phyloP scores from a whole-genome alignment of 2,329 filamentous ascomycete species.

The Diaporthe sp. region DNA sequence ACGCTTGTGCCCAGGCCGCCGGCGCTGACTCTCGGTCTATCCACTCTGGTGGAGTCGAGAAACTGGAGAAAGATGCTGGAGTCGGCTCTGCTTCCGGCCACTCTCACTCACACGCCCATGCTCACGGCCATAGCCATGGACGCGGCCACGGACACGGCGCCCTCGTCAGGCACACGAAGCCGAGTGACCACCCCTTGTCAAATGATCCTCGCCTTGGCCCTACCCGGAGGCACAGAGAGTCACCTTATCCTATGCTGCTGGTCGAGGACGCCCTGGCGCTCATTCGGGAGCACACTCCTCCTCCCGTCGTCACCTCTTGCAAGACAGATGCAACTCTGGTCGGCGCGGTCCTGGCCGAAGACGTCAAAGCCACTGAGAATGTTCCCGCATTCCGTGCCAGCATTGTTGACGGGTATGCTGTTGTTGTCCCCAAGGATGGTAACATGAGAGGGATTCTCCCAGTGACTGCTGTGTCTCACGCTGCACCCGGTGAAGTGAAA shows the following conservation, averaged over 20 bases:
- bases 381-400: constrained; percentile 96
- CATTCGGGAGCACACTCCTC: constrained; percentile 79
- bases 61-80: constrained; percentile 86
- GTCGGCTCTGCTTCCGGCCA: constrained; percentile 51
- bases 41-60: constrained; percentile 84
- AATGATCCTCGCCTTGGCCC: constrained; percentile 71
- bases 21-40: constrained; percentile 83
- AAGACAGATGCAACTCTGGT: constrained; percentile 75
- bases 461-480: constrained; percentile 88
- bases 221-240: constrained; percentile 81
- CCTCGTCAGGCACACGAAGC: constrained; percentile 79
- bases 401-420: constrained; percentile 96
- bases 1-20: constrained; percentile 91
- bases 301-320: constrained; percentile 64
- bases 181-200: constrained; percentile 65
- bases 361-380: constrained; percentile 81
- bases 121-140: constrained; percentile 60
- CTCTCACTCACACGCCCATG: constrained; percentile 43
- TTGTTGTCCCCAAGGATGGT: constrained; percentile 72
- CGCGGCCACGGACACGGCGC: constrained; percentile 71
- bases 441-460: constrained; percentile 84
- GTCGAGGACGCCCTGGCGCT: constrained; percentile 82
- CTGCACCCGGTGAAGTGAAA: constrained; percentile 75
- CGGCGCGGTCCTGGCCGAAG: constrained; percentile 83
- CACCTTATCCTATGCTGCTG: constrained; percentile 91